These are phyloP conservation scores for Amphirosellinia nigrospora DNA, from an alignment of 495 filamentous ascomycete species.

Conservation along the genomic window DNA sequence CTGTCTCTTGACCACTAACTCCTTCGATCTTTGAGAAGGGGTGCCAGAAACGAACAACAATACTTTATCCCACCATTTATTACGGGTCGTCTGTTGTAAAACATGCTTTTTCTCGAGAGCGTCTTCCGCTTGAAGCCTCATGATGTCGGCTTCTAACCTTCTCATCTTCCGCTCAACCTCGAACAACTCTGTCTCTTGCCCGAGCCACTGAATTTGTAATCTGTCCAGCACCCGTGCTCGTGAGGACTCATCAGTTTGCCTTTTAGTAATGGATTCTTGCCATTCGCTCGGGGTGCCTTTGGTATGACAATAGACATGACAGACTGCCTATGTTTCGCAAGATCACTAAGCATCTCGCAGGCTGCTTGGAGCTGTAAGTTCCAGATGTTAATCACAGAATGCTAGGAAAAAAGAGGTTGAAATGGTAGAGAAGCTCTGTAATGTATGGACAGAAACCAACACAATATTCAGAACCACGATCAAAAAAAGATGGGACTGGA, in stretches of 20 bases:
- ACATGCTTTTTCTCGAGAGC: background rate
- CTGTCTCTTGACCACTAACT: background rate
- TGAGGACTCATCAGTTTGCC: background rate
- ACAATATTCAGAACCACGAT: background rate
- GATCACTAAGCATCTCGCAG: background rate
- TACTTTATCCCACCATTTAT: background rate
- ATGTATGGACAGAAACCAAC: background rate
- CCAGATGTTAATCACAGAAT: background rate
- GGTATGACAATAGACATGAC: background rate
- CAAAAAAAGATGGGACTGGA: background rate
- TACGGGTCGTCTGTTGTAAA: background rate
- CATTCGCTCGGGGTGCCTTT: background rate
- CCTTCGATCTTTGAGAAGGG: background rate
- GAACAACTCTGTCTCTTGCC: background rate
- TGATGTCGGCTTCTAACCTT: background rate
- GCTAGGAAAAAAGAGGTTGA: background rate
- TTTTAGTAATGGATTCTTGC: background rate
- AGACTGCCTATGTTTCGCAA: background rate
- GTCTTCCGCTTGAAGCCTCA: background rate
- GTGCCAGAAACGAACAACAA: background rate
- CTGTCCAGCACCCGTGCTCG: background rate
- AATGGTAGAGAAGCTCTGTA: background rate
- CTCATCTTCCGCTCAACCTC: background rate
- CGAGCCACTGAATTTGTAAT: background rate
- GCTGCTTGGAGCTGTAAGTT: background rate